Evolutionary conservation across 257 asterid species (phyloP).

Genomic region (Linaria vulgaris): DNA sequence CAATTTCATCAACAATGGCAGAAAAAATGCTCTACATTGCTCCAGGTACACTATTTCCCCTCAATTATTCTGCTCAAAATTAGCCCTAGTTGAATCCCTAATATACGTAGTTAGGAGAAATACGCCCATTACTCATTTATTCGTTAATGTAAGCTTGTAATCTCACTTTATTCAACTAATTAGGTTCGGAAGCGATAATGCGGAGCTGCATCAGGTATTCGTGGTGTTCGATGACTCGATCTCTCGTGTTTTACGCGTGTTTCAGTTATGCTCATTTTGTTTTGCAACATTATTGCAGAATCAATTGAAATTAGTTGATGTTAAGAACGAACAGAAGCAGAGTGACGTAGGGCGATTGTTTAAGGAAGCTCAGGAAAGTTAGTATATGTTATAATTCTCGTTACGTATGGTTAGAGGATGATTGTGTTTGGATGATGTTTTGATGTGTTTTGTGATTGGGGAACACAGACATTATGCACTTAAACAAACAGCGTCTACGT

Average conservation of each 20-base stretch:
- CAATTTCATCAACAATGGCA: too few species aligned
- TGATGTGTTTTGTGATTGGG: conserved; percentile 25
- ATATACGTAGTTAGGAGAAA: too few species aligned
- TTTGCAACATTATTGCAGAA: conserved; percentile 31
- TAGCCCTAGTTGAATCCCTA: too few species aligned
- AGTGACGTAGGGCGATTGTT: conserved; percentile 67
- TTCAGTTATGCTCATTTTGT: conserved; percentile 10
- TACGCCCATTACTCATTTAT: too few species aligned
- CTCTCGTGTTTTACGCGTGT: conserved; percentile 1
- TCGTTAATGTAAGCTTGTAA: too few species aligned
- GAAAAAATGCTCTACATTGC: too few species aligned
- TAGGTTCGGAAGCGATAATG: conserved; percentile 45
- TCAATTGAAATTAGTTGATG: conserved; percentile 27
- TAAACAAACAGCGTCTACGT: conserved; percentile 70
- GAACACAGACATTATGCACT: conserved; percentile 57
- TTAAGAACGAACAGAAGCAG: conserved; percentile 39
- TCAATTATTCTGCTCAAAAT: too few species aligned
- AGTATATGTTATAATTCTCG: conserved; percentile 27
- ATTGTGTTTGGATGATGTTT: conserved; percentile 15
- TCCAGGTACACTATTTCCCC: too few species aligned
- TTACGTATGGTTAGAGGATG: conserved; percentile 1
- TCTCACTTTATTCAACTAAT: conserved; percentile 12
- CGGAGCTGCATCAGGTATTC: conserved; percentile 42
- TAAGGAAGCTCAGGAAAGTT: conserved; percentile 74
- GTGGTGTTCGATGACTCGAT: neutral